Evolutionary conservation across 2,329 filamentous ascomycete genomes (phyloP), one percentile per base, ranked within the genome.

Genomic region (Sarocladium brachiariae): DNA sequence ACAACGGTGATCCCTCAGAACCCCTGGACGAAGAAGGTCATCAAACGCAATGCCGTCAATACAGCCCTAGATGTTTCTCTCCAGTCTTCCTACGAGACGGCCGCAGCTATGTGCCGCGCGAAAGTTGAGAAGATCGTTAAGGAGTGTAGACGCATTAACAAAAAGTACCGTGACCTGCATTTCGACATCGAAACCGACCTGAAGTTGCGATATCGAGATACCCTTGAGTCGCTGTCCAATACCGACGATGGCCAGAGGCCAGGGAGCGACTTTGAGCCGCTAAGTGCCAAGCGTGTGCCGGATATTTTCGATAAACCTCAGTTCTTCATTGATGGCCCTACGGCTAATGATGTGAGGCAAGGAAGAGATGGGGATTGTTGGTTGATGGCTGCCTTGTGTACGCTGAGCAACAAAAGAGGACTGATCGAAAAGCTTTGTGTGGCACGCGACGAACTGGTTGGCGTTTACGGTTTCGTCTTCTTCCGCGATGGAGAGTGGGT

Each of bases 391-490:
- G 86, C 87, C 1, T 67, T 95, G 37, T 88, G 84, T 54, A 89
- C 87, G 0, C 75, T 95, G 54, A 84, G 81, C 57, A 89, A 88
- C 61, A 87, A 87, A 65, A 69, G 78, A 18, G 82, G 79, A 0
- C 65, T 91, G 54, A 87, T 93, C 50, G 81, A 90, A 63, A 77
- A 72, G 50, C 73, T 90, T 8, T 93, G 87, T 56, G 84, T 93
- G 45, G 83, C 80, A 4, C 77, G 80, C 11, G 80, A 93, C 56
- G 80, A 87, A 61, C 73, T 79, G 27, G 80, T 90, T 2, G 88
- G 88, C 11, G 87, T 92, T 1, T 93, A 93, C 57, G 89, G 89
- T 1, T 93, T 93, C 57, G 87, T 93, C 10, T 92, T 93, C 61
- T 81, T 87, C 65, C 78, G 87, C 57, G 88, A 92, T 58, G 86